Evolutionary conservation across 371 early-diverging fungal species (phyloP).

Genomic region (Gilbertella persicaria): DNA sequence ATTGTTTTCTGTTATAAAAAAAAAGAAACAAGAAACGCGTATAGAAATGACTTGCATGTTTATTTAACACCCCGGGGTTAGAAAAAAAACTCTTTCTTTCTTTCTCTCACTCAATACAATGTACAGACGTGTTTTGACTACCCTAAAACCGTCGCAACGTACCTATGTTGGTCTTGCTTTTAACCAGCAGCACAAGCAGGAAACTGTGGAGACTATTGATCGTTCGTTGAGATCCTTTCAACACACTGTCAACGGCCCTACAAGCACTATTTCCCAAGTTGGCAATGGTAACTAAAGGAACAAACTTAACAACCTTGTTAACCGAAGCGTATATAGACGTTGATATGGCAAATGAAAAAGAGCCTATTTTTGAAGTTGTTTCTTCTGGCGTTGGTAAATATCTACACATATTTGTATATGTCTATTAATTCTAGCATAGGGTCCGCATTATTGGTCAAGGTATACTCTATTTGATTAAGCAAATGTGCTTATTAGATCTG

Average conservation of each 20-base stretch:
- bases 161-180: constrained; percentile 31
- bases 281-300: constrained; percentile 17
- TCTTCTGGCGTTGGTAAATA: constrained; percentile 57
- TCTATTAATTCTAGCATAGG: constrained; percentile 18
- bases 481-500: background rate
- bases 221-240: constrained; percentile 30
- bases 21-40: background rate
- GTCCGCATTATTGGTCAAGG: constrained; percentile 48
- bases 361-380: constrained; percentile 63
- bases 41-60: background rate
- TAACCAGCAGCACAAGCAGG: constrained; percentile 16
- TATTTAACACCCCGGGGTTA: constrained; percentile 11
- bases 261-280: constrained; percentile 22
- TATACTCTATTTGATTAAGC: constrained; percentile 29
- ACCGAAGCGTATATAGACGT: constrained; percentile 30
- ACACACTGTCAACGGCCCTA: constrained; percentile 16
- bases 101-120: constrained; percentile 2
- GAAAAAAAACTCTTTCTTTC: constrained; percentile 4
- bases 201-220: constrained; percentile 18
- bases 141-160: constrained; percentile 9
- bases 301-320: background rate
- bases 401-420: background rate
- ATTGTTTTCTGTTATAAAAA: background rate
- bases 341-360: constrained; percentile 48
- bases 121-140: constrained; percentile 23